Evolutionary conservation across 2,329 filamentous ascomycete genomes (phyloP).

Genomic region (Fusarium neocosmosporiellum): DNA sequence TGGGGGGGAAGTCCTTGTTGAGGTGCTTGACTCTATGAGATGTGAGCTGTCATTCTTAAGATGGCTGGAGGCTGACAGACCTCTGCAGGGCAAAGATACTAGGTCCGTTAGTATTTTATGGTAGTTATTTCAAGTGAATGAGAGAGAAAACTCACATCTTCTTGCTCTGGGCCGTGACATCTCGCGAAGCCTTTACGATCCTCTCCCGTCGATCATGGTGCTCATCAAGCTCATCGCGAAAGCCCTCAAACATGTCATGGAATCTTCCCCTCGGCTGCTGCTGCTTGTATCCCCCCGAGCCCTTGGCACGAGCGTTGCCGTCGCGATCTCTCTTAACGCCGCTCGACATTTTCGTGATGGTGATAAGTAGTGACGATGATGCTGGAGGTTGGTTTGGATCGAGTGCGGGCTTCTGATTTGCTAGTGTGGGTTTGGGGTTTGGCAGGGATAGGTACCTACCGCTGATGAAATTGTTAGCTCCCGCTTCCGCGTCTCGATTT

Average conservation of each 20-base stretch:
- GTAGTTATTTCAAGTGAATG: no score
- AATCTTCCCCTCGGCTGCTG: conserved; percentile 57
- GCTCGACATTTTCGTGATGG: conserved; percentile 15
- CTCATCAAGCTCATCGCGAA: conserved; percentile 89
- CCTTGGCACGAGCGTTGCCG: conserved; percentile 59
- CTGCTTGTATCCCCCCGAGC: conserved; percentile 36
- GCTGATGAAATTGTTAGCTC: conserved; percentile 37
- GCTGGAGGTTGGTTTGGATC: conserved; percentile 26
- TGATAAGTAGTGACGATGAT: conserved; percentile 26
- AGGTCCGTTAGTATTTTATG: conserved; percentile 3
- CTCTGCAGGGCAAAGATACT: conserved; percentile 56
- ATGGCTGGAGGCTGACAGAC: conserved; percentile 37
- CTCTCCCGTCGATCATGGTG: conserved; percentile 93
- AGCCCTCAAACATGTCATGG: conserved; percentile 84
- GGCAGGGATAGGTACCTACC: conserved; percentile 28
- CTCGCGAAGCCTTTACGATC: conserved; percentile 89
- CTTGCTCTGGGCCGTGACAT: conserved; percentile 94
- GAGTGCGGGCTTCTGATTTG: conserved; percentile 33
- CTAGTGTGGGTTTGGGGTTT: conserved; percentile 24
- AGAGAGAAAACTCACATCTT: conserved; percentile 77
- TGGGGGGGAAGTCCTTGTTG: conserved; percentile 71
- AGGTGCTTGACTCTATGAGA: conserved; percentile 71
- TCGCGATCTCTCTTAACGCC: conserved; percentile 49
- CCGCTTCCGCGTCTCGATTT: conserved; percentile 16
- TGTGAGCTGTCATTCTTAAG: conserved; percentile 24